A percentile compares a stretch with the other conserved stretches of the same genome.
phyloP scores from a whole-genome alignment of 179 eudicot species.

The Beta lomatogona region DNA sequence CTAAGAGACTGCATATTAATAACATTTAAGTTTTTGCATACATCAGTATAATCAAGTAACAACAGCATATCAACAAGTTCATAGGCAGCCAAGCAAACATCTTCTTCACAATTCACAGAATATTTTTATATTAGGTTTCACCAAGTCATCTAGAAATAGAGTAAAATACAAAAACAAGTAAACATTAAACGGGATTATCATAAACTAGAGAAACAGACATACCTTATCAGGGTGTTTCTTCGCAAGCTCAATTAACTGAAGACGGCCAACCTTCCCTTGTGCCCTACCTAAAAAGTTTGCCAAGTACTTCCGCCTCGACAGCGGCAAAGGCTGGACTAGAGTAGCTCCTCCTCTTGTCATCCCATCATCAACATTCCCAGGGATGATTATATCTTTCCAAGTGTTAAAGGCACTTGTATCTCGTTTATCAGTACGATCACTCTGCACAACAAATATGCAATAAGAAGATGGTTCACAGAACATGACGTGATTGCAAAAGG shows the following conservation, averaged over 20 bases:
- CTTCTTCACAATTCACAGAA: not conserved
- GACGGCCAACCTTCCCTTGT: constrained; percentile 83
- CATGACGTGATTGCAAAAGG: not conserved
- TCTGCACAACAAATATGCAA: constrained; percentile 43
- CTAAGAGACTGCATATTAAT: not conserved
- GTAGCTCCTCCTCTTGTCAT: constrained; percentile 61
- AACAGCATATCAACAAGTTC: not conserved
- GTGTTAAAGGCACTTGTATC: constrained; percentile 89
- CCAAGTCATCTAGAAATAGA: not conserved
- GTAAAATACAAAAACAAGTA: not conserved
- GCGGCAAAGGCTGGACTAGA: constrained; percentile 70
- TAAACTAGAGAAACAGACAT: constrained; percentile 22
- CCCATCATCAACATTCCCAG: constrained; percentile 93
- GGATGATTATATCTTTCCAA: constrained; percentile 92
- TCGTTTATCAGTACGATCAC: constrained; percentile 93
- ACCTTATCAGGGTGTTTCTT: constrained; percentile 82
- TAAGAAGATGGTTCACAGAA: not conserved
- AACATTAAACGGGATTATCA: not conserved
- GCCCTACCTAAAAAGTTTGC: constrained; percentile 90
- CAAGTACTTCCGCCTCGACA: constrained; percentile 73
- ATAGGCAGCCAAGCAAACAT: not conserved
- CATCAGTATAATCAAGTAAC: not conserved
- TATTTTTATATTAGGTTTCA: not conserved
- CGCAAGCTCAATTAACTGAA: constrained; percentile 76
- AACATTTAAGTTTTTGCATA: not conserved